Evolutionary conservation across 768 basidiomycete species (phyloP), one percentile per base, ranked within the genome.

Genomic region (Kwoniella botswanensis): DNA sequence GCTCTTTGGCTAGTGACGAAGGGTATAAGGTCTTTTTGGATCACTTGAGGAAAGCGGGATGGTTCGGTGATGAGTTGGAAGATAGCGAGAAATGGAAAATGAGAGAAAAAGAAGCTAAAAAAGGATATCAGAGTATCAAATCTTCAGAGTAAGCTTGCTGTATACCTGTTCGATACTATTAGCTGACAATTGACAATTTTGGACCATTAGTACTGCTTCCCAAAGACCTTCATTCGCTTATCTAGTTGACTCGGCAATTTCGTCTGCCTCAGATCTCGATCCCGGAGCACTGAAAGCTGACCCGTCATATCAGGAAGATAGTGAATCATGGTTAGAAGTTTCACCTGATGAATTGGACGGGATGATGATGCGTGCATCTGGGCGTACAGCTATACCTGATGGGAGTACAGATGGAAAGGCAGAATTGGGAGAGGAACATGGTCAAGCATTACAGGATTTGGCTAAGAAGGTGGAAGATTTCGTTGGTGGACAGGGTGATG

Each of bases 381-480:
- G 78, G 4, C 90, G 89, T 87, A 88, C 11, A 88, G 52, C 24
- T 90, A 66, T 67, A 53, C 46, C 26, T 50, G 42, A 50, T 26
- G 42, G 61, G 67, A 3, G 46, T 56, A 1, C n/a, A 24, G 41
- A 44, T 43, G 41, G 2, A 88, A 88, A 78, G 89, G 90, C 65
- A 85, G 76, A 83, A 22, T 53, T 90, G 4, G 87, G 88, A 7
- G 87, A 88, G 29, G 87, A 88, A 69, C 91, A 93, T 80, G 90
- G 93, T 11, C 82, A 86, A 22, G 88, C 88, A 70, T 84, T 98
- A 41, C 89, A 89, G 75, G 87, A 88, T 70, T 86, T 99, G 63
- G 95, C 97, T 12, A 84, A 87, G 70, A 92, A 93, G 80, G 93
- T 99, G 0, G 91, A 92, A 75, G 85, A 86, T n/a, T 99, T 99